phyloP scores from a whole-genome alignment of 2,329 filamentous ascomycete genomes.

The Paecilomyces sp. region DNA sequence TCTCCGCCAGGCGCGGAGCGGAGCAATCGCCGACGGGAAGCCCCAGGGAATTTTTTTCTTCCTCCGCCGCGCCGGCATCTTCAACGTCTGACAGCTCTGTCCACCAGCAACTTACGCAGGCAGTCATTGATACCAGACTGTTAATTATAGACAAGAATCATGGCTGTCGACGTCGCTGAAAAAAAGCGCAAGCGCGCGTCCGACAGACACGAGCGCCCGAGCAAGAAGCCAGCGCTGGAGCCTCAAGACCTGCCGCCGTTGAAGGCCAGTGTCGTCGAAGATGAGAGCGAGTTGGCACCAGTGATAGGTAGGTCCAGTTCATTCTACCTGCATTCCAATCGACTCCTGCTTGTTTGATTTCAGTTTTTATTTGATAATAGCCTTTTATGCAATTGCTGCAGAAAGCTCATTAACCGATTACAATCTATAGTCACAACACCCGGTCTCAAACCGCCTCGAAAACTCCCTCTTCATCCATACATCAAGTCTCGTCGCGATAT shows the following conservation, averaged over 20 bases:
- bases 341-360: neutral
- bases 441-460: slow-evolving; percentile 22
- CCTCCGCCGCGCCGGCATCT: neutral
- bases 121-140: neutral
- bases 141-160: slow-evolving; percentile 9
- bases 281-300: slow-evolving; percentile 41
- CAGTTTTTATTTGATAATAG: neutral
- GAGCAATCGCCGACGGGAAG: neutral
- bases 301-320: slow-evolving; percentile 40
- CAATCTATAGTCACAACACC: slow-evolving; percentile 24
- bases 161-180: slow-evolving; percentile 29
- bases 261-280: slow-evolving; percentile 40
- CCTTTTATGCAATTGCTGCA: neutral
- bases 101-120: neutral
- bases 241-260: slow-evolving; percentile 32
- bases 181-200: slow-evolving; percentile 47
- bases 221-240: slow-evolving; percentile 41
- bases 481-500: slow-evolving; percentile 44
- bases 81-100: neutral
- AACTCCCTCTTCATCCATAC: slow-evolving; percentile 29
- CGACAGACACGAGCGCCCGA: slow-evolving; percentile 36
- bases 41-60: neutral
- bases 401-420: neutral
- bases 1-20: neutral
- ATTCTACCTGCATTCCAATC: neutral